These are phyloP conservation scores for Nemania sp. DNA, from an alignment of 2,329 filamentous ascomycete species.

Conservation along the genomic window DNA sequence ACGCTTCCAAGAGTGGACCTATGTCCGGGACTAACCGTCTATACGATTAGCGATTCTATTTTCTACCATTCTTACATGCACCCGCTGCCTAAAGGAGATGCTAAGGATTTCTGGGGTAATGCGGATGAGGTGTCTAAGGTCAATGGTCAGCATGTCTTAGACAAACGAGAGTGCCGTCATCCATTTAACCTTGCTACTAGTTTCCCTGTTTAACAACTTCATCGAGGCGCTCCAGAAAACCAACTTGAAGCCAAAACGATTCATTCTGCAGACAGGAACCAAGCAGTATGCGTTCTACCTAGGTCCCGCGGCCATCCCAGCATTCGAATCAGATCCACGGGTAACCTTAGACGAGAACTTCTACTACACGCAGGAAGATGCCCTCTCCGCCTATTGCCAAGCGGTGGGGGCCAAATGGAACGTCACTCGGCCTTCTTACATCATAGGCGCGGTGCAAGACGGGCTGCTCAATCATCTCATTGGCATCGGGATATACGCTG, in stretches of 20 bases:
- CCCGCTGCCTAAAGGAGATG: constrained; percentile 3
- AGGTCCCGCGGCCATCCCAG: neutral
- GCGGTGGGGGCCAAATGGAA: constrained; percentile 9
- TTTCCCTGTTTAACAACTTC: constrained; percentile 1
- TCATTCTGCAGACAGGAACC: constrained; percentile 6
- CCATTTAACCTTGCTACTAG: neutral
- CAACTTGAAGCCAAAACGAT: neutral
- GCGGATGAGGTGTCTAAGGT: constrained; percentile 7
- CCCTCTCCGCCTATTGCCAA: neutral
- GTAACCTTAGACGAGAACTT: constrained; percentile 8
- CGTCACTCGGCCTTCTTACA: constrained; percentile 10
- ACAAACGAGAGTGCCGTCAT: too few species aligned
- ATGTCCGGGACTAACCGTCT: neutral
- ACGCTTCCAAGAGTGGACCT: neutral
- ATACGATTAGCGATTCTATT: neutral
- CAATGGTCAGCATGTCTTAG: neutral
- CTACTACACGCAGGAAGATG: constrained; percentile 17
- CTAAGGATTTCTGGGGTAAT: neutral
- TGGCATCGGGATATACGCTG: constrained; percentile 6
- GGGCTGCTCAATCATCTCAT: constrained; percentile 5
- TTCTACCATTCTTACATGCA: constrained; percentile 15
- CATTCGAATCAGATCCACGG: constrained; percentile 7
- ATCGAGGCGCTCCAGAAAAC: neutral
- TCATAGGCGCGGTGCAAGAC: constrained; percentile 7
- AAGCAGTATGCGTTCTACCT: constrained; percentile 13